Evolutionary conservation across 2,329 filamentous ascomycete genomes (phyloP), one percentile per base, ranked within the genome.

Genomic region (Alternaria longipes): DNA sequence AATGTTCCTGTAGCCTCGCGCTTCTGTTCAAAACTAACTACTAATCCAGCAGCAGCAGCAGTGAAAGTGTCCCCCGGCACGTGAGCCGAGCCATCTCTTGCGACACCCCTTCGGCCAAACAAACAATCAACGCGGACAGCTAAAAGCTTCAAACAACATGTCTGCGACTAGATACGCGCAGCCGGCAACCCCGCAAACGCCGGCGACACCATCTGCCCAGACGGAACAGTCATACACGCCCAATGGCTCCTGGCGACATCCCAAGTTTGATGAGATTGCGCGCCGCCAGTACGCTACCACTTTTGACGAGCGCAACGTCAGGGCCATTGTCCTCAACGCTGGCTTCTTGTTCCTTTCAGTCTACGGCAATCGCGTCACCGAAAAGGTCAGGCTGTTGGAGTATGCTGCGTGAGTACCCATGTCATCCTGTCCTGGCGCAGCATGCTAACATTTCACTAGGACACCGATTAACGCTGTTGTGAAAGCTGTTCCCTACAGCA

Each of bases 241-340:
- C 4, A 76, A 92, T 7, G 94, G 94, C 56, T 92, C 90, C 75
- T 99, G 95, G 94, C 88, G 89, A 74, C 95, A 99, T 78, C 95
- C 95, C 34, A 89, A 90, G 65, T 85, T 97, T 66, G 86, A 93
- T 72, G 94, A 98, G 80, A 96, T 99, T 75, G 89, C 91, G 16
- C 86, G 87, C 64, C 89, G 95, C 53, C 91, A 93, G 75, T 90
- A 92, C 77, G 90, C 89, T 20, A 88, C 89, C 14, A 91, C 85
- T 49, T 97, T 98, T 77, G 88, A 89, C 57, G 89, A 94, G 69
- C 87, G 87, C 75, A 94, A 97, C 67, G 81, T 95, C 50, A 86
- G 84, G 62, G 86, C 84, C 54, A 88, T 97, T 53, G 75, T 88
- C 30, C 88, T 89, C 79, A 97, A 96, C 77, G 77, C 85, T 1